Evolutionary conservation across 768 basidiomycete species (phyloP).

Genomic region (Tylopilus vinaceipallidus): DNA sequence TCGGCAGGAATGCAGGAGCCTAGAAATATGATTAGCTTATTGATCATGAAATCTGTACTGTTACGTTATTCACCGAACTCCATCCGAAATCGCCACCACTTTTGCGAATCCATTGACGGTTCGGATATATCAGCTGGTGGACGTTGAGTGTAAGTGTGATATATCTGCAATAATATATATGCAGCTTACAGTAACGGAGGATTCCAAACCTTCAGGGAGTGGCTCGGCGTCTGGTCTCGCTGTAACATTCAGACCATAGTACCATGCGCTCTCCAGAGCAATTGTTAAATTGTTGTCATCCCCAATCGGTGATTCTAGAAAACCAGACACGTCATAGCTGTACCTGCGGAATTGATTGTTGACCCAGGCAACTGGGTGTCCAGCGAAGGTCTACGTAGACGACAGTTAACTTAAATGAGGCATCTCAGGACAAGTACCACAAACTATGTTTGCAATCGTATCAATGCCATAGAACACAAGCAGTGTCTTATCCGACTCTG

Average conservation of each 20-base stretch:
- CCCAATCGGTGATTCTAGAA: conserved; percentile 33
- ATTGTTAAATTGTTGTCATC: conserved; percentile 47
- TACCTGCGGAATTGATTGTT: conserved; percentile 59
- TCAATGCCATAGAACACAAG: conserved; percentile 58
- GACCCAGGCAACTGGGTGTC: conserved; percentile 56
- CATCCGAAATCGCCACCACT: conserved; percentile 56
- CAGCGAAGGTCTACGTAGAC: conserved; percentile 46
- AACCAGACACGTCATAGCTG: conserved; percentile 47
- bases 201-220: conserved; percentile 32
- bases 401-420: neutral
- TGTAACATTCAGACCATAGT: conserved; percentile 54
- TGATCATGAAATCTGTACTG: neutral
- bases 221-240: conserved; percentile 46
- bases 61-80: conserved; percentile 46
- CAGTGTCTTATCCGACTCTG: conserved; percentile 33
- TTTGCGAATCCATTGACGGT: conserved; percentile 49
- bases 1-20: conserved; percentile 60
- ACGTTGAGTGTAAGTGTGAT: neutral
- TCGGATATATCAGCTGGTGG: conserved; percentile 48
- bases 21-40: conserved; percentile 18
- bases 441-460: conserved; percentile 54
- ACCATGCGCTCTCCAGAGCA: conserved; percentile 51
- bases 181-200: conserved; percentile 31
- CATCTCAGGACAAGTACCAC: conserved; percentile 10
- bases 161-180: neutral